Conservation (phyloP, 129 eudicot species). For the Flaveria trinervia region DNA sequence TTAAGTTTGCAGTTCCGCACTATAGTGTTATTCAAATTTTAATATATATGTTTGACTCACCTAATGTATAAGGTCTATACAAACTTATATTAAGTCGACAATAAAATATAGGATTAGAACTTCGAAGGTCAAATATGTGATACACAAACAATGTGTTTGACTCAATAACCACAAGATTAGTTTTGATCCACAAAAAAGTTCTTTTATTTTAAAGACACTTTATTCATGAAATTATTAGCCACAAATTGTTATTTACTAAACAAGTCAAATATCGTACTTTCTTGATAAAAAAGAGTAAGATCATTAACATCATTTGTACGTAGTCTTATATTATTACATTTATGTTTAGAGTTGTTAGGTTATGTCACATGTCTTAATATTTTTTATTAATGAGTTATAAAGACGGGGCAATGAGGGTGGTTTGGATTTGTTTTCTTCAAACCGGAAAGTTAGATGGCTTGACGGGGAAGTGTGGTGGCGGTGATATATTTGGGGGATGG, state of each 20-base stretch:
- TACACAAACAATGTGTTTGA: not conserved
- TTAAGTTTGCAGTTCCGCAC: not conserved
- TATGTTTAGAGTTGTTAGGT: too few relatives aligned
- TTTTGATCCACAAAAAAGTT: not conserved
- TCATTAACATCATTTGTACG: too few relatives aligned
- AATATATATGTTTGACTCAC: not conserved
- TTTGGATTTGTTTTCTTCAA: too few relatives aligned
- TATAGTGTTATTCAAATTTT: not conserved
- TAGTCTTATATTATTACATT: too few relatives aligned
- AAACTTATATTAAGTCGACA: not conserved
- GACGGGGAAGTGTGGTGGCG: too few relatives aligned
- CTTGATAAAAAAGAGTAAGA: too few relatives aligned
- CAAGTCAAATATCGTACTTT: not conserved
- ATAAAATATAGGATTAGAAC: not conserved
- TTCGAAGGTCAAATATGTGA: not conserved
- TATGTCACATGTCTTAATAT: too few relatives aligned
- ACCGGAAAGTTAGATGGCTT: too few relatives aligned
- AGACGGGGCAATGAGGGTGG: too few relatives aligned
- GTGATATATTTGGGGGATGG: too few relatives aligned
- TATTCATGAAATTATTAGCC: not conserved
- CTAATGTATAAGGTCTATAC: too few relatives aligned
- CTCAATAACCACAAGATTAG: not conserved
- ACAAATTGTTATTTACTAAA: not conserved
- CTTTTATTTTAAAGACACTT: not conserved
- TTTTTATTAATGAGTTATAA: too few relatives aligned